phyloP scores from a whole-genome alignment of 1,284 basidiomycete species.

The Ganoderma lingzhi region DNA sequence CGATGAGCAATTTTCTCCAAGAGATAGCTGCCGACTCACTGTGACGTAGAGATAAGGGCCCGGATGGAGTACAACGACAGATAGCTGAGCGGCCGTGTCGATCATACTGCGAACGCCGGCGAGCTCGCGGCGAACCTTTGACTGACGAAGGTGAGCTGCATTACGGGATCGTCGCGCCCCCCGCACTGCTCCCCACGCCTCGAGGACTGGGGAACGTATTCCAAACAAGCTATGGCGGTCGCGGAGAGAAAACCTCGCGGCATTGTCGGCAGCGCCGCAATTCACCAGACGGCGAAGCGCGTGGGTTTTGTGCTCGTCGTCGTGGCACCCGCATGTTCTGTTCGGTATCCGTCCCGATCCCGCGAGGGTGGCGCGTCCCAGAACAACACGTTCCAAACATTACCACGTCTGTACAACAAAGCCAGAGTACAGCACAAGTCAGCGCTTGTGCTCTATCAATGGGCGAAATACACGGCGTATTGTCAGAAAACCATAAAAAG shows the following conservation, averaged over 20 bases:
- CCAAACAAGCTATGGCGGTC: neutral
- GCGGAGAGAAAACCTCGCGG: slow-evolving; percentile 13
- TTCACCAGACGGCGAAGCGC: neutral
- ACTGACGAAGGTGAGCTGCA: neutral
- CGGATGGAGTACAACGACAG: neutral
- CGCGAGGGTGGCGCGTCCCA: neutral
- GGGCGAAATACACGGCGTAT: neutral
- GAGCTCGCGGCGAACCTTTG: neutral
- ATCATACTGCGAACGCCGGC: neutral
- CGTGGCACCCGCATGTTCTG: slow-evolving; percentile 18
- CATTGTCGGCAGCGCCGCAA: slow-evolving; percentile 15
- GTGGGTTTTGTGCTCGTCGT: slow-evolving; percentile 14
- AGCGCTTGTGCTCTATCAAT: neutral
- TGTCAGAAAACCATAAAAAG: slow-evolving; percentile 7
- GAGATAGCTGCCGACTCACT: slow-evolving; percentile 5
- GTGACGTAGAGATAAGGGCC: slow-evolving; percentile 1
- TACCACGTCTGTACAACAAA: slow-evolving; percentile 5
- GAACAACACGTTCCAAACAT: neutral
- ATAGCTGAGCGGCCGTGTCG: neutral
- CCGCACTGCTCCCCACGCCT: neutral
- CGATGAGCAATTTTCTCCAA: neutral
- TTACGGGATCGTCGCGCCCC: slow-evolving; percentile 10
- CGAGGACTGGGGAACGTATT: slow-evolving; percentile 4
- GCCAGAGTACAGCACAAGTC: neutral
- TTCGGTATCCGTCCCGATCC: slow-evolving; percentile 16